phyloP scores from a whole-genome alignment of 2,329 filamentous ascomycete genomes.

The Arthrobotrys conoides region DNA sequence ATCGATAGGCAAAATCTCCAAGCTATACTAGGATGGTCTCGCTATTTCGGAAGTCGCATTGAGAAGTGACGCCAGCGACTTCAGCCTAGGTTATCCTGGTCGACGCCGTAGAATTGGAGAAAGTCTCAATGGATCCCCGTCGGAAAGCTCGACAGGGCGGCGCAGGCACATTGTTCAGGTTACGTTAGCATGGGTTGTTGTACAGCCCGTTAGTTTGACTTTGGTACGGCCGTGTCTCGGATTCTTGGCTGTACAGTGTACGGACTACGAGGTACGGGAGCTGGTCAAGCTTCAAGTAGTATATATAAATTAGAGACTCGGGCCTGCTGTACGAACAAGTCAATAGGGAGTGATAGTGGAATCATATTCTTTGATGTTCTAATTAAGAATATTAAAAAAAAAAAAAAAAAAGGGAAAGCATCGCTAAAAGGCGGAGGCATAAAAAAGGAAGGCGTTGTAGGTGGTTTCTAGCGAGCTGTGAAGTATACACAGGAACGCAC shows the following conservation, averaged over 20 bases:
- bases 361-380: neutral
- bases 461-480: neutral
- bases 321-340: neutral
- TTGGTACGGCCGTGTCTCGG: neutral
- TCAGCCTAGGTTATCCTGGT: conserved; percentile 9
- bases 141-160: conserved; percentile 4
- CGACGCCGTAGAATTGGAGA: neutral
- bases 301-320: neutral
- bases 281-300: neutral
- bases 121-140: conserved; percentile 4
- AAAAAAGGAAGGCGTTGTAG: neutral
- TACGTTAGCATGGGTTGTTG: neutral
- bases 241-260: neutral
- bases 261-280: neutral
- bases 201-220: neutral
- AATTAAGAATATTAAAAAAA: neutral
- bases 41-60: conserved; percentile 18
- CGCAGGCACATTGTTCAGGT: neutral
- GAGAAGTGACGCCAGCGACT: conserved; percentile 19
- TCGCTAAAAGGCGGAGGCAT: conserved; percentile 3
- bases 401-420: neutral
- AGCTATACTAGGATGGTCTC: too few relatives aligned
- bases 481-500: conserved; percentile 6
- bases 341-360: neutral
- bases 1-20: neutral